Percentiles rank a stretch among this genome's conserved stretches.
Evolutionary conservation across 2,329 filamentous ascomycete species (phyloP).

Genomic region (Diaporthe sp.): DNA sequence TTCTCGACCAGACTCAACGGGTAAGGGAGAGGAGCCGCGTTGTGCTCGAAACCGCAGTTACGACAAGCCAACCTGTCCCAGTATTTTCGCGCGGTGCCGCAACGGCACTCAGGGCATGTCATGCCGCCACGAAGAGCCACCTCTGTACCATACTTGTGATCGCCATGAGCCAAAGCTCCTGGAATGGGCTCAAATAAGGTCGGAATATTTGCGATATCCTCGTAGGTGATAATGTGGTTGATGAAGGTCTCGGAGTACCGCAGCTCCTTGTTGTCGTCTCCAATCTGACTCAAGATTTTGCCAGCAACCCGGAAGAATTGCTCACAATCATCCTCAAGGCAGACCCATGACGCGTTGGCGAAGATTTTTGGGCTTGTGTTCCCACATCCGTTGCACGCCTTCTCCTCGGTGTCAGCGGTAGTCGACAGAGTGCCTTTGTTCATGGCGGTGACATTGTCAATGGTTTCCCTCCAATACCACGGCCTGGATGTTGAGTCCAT

Average conservation of each 20-base stretch:
- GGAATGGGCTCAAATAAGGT: too few species aligned
- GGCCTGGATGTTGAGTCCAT: too few species aligned
- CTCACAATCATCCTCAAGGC: slow-evolving; percentile 9
- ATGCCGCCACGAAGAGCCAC: slow-evolving; percentile 71
- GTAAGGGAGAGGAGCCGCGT: not conserved
- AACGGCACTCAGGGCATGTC: slow-evolving; percentile 74
- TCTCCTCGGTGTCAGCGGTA: too few species aligned
- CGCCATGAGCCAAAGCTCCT: too few species aligned
- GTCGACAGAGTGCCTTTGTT: too few species aligned
- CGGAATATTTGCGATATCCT: too few species aligned
- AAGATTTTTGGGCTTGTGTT: slow-evolving; percentile 10
- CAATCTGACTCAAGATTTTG: not conserved
- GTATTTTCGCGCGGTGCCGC: slow-evolving; percentile 70
- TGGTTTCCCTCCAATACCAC: too few species aligned
- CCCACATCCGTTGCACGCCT: not conserved
- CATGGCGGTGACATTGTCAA: too few species aligned
- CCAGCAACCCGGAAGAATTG: slow-evolving; percentile 1
- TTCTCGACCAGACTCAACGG: slow-evolving; percentile 15
- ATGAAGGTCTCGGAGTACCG: slow-evolving; percentile 75
- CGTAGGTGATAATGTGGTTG: too few species aligned
- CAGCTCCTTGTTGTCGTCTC: slow-evolving; percentile 48
- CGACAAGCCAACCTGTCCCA: slow-evolving; percentile 76
- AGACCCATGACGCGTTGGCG: slow-evolving; percentile 26
- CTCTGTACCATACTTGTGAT: slow-evolving; percentile 61
- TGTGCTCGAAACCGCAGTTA: slow-evolving; percentile 62